Evolutionary conservation across 108 stramenopile genomes (phyloP).

Genomic region (Stephanodiscus minutulus): DNA sequence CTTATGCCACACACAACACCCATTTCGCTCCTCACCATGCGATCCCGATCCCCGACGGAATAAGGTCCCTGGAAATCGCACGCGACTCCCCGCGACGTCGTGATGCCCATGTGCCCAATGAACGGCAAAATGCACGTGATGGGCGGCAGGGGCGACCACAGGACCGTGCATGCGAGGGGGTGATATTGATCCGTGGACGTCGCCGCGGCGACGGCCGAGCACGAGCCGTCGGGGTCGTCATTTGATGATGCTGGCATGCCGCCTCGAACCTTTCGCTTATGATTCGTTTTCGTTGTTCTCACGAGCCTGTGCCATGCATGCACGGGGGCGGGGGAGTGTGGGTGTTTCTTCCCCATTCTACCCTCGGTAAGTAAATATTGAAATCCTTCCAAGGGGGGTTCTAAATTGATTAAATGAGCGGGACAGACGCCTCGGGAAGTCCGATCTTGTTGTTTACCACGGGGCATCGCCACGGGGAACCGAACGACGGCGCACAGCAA

Average conservation of each 20-base stretch:
- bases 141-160: conserved; percentile 81
- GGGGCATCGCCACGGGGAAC: too few relatives aligned
- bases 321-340: too few relatives aligned
- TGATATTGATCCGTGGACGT: background rate
- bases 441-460: too few relatives aligned
- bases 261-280: too few relatives aligned
- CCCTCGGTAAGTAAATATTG: too few relatives aligned
- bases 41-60: conserved; percentile 76
- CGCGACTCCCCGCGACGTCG: conserved; percentile 81
- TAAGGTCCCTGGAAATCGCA: conserved; percentile 97
- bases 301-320: too few relatives aligned
- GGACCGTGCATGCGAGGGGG: conserved; percentile 59
- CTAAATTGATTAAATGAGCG: too few relatives aligned
- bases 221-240: background rate
- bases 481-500: too few relatives aligned
- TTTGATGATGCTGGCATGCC: too few relatives aligned
- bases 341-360: background rate
- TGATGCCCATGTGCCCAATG: conserved; percentile 97
- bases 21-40: conserved; percentile 56
- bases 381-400: too few relatives aligned
- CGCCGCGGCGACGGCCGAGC: background rate
- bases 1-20: background rate
- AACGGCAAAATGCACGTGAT: conserved; percentile 68
- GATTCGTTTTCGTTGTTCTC: too few relatives aligned
- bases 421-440: too few relatives aligned